A percentile compares a stretch with the other conserved stretches of the same genome.
Conservation (phyloP, 108 stramenopile genomes). For the Hondaea fermentalgiana region DNA sequence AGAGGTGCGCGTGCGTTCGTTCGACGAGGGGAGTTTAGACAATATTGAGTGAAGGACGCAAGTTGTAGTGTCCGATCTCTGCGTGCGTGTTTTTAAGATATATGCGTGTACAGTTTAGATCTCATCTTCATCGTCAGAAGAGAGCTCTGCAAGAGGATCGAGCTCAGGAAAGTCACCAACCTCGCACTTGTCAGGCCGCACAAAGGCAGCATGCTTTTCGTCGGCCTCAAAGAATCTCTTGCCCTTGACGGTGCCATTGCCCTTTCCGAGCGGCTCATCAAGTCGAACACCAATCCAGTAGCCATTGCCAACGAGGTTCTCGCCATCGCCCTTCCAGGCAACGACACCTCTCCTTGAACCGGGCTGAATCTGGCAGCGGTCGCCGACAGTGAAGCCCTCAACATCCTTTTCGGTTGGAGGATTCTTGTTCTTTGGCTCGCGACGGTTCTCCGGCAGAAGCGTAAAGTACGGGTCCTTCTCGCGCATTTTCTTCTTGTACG, state of each 20-base stretch:
- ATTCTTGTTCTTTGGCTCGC: constrained; percentile 58
- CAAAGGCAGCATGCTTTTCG: constrained; percentile 35
- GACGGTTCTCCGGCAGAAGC: constrained; percentile 49
- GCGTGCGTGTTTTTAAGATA: background rate
- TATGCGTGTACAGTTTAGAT: background rate
- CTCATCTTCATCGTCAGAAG: background rate
- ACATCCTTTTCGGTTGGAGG: constrained; percentile 21
- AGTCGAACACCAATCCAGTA: constrained; percentile 86
- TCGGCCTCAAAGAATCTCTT: constrained; percentile 31
- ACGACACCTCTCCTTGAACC: constrained; percentile 74
- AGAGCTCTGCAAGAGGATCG: background rate
- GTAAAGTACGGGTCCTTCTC: constrained; percentile 70
- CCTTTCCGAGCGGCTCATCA: constrained; percentile 76
- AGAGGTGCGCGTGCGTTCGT: no score
- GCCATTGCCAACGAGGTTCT: constrained; percentile 51
- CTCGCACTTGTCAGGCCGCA: constrained; percentile 32
- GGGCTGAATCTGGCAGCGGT: constrained; percentile 81
- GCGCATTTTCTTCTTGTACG: constrained; percentile 75
- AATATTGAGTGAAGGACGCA: background rate
- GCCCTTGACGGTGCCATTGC: constrained; percentile 68
- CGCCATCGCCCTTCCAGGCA: constrained; percentile 65
- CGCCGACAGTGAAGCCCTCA: constrained; percentile 53
- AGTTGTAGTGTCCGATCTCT: background rate
- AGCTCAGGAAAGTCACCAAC: constrained; percentile 42
- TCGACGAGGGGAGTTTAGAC: no score